Conservation (phyloP, 2,329 filamentous ascomycete genomes). For the Elsinoe arachidis region DNA sequence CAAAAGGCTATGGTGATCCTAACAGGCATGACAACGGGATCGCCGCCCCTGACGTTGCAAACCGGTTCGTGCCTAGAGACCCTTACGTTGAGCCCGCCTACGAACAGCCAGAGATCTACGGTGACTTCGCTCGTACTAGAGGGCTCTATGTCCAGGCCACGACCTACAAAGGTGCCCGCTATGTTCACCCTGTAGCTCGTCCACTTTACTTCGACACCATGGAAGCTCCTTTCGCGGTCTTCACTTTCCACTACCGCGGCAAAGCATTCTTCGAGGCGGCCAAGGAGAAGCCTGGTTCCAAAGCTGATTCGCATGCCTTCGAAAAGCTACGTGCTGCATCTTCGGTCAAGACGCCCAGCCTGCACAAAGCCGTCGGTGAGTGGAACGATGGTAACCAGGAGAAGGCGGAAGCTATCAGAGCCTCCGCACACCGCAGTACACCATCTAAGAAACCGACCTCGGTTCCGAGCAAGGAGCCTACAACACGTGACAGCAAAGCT, state of each 20-base stretch:
- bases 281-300: neutral
- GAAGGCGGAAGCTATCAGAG: neutral
- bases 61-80: constrained; percentile 4
- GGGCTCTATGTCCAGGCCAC: constrained; percentile 27
- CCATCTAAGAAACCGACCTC: neutral
- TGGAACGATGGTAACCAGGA: constrained; percentile 10
- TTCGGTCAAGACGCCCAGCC: neutral
- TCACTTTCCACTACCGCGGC: constrained; percentile 41
- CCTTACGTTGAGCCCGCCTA: constrained; percentile 3
- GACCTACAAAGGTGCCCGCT: constrained; percentile 29
- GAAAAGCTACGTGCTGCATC: neutral
- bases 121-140: neutral
- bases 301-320: neutral
- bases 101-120: constrained; percentile 8
- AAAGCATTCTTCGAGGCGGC: constrained; percentile 24
- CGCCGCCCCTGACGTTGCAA: neutral
- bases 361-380: neutral
- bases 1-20: constrained; percentile 10
- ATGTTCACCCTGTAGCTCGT: constrained; percentile 29
- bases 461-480: neutral
- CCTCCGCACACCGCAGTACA: neutral
- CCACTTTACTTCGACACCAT: constrained; percentile 36
- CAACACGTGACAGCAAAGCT: neutral
- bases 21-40: neutral
- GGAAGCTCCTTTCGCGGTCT: constrained; percentile 36